A percentile compares a stretch with the other conserved stretches of the same genome.
phyloP scores from a whole-genome alignment of 2,329 filamentous ascomycete species.

The Cercospora zeina region DNA sequence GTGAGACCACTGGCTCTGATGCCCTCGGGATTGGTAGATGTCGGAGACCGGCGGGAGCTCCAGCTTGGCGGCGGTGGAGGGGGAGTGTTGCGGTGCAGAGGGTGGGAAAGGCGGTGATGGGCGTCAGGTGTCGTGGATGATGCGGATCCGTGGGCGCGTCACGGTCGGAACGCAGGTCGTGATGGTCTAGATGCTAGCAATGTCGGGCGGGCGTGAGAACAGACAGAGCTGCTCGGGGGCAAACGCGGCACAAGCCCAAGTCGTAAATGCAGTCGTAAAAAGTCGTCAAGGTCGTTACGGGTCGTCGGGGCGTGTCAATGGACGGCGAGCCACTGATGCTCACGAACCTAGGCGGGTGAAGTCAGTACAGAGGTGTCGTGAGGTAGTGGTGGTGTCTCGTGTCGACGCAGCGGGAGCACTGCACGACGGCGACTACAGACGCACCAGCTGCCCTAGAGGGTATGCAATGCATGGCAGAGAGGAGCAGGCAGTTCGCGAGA shows the following conservation, averaged over 20 bases:
- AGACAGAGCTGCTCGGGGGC: slow-evolving; percentile 27
- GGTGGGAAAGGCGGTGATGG: slow-evolving; percentile 1
- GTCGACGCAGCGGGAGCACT: slow-evolving; percentile 32
- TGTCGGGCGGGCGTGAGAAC: slow-evolving; percentile 30
- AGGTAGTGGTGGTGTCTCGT: slow-evolving; percentile 22
- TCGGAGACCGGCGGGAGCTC: slow-evolving; percentile 86
- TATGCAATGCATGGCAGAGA: slow-evolving; percentile 41
- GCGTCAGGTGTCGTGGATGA: slow-evolving; percentile 14
- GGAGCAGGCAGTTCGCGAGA: slow-evolving; percentile 35
- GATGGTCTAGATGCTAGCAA: slow-evolving; percentile 33
- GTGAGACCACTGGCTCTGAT: slow-evolving; percentile 70
- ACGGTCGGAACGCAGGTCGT: slow-evolving; percentile 18
- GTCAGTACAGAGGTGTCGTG: slow-evolving; percentile 24
- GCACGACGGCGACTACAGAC: slow-evolving; percentile 40
- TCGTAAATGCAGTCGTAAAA: slow-evolving; percentile 41
- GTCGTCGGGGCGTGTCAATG: slow-evolving; percentile 38
- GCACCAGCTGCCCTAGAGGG: slow-evolving; percentile 40
- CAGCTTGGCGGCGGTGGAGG: slow-evolving; percentile 73
- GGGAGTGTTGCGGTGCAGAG: slow-evolving; percentile 13
- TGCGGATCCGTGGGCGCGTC: slow-evolving; percentile 26
- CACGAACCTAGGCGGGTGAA: slow-evolving; percentile 27
- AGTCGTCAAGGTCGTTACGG: slow-evolving; percentile 40
- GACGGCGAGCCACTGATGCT: slow-evolving; percentile 33
- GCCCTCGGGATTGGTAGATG: slow-evolving; percentile 72
- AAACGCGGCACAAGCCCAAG: slow-evolving; percentile 34